phyloP scores from a whole-genome alignment of 371 early-diverging fungal genomes.

The Mucor piriformis region DNA sequence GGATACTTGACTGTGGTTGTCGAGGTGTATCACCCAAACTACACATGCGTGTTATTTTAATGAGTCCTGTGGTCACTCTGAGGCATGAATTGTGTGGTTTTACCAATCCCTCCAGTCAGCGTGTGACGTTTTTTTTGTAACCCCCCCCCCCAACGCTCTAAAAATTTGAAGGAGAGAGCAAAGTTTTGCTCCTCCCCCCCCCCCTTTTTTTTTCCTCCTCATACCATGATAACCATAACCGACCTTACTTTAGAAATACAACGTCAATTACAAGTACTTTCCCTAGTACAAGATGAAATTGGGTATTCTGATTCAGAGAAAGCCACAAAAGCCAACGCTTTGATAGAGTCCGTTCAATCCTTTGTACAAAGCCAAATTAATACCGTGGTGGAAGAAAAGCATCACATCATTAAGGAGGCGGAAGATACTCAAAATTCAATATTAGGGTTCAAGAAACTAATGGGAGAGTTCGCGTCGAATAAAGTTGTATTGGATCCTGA shows the following conservation, averaged over 20 bases:
- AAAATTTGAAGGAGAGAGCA: too few relatives aligned
- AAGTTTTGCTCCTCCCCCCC: too few relatives aligned
- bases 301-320: slow-evolving; percentile 6
- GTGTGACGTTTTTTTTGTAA: too few relatives aligned
- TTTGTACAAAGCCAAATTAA: slow-evolving; percentile 9
- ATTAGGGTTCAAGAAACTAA: slow-evolving; percentile 16
- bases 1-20: too few relatives aligned
- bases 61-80: too few relatives aligned
- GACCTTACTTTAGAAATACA: slow-evolving; percentile 5
- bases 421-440: slow-evolving; percentile 8
- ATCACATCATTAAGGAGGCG: slow-evolving; percentile 9
- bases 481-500: slow-evolving; percentile 5
- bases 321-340: background rate
- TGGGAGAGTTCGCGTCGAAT: slow-evolving; percentile 26
- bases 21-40: too few relatives aligned
- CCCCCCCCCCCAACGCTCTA: too few relatives aligned
- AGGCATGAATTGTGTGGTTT: too few relatives aligned
- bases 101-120: too few relatives aligned
- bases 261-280: slow-evolving; percentile 5
- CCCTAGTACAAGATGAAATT: slow-evolving; percentile 17
- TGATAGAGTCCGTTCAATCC: slow-evolving; percentile 3
- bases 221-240: background rate
- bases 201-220: background rate
- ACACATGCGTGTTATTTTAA: too few relatives aligned
- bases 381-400: slow-evolving; percentile 4